Percentiles rank a stretch among this genome's conserved stretches.
These are phyloP conservation scores for Sporobolomyces phaffii DNA, from an alignment of 768 basidiomycete species.

Conservation along the genomic window DNA sequence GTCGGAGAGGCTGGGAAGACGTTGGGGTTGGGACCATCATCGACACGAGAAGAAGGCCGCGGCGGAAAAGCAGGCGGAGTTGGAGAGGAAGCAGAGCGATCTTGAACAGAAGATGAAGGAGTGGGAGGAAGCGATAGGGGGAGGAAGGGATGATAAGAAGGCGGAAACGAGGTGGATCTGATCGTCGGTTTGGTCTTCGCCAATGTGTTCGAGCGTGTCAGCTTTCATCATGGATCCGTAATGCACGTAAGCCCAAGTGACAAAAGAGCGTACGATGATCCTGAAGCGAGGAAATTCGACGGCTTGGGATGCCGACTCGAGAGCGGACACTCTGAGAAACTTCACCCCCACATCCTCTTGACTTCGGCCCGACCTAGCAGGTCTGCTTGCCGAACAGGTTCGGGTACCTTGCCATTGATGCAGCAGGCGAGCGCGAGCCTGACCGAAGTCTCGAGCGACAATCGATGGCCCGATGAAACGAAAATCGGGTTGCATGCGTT, in stretches of 20 bases:
- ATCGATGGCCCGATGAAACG: constrained; percentile 41
- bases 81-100: neutral
- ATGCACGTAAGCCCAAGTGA: too few species aligned
- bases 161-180: constrained; percentile 2
- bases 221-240: too few species aligned
- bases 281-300: too few species aligned
- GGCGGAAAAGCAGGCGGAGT: neutral
- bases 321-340: too few species aligned
- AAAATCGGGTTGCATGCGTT: constrained; percentile 41
- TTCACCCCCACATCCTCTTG: neutral
- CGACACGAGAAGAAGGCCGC: neutral
- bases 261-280: too few species aligned
- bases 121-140: neutral
- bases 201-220: too few species aligned
- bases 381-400: constrained; percentile 44
- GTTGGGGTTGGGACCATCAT: neutral
- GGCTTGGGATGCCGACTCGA: too few species aligned
- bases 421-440: constrained; percentile 35
- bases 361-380: constrained; percentile 22
- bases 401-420: constrained; percentile 37
- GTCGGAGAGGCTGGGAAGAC: neutral
- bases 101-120: constrained; percentile 5
- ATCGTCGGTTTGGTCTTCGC: too few species aligned
- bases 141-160: neutral
- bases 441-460: constrained; percentile 38